phyloP scores from a whole-genome alignment of 202 grass and related monocot genomes.

The Saccharum hybrid region DNA sequence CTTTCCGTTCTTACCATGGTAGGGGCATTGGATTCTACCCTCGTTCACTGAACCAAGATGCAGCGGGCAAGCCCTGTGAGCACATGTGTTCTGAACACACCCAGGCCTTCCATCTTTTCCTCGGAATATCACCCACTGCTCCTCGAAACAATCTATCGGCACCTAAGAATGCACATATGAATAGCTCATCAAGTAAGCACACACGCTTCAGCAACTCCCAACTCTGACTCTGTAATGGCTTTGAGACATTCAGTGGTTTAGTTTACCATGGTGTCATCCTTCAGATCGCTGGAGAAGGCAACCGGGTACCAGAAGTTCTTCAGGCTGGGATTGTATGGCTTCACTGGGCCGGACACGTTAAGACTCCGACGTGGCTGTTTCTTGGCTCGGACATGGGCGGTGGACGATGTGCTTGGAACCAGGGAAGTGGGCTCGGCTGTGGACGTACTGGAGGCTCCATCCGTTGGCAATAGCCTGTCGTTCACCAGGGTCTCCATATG shows the following conservation, averaged over 20 bases:
- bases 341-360: conserved; percentile 81
- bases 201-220: neutral
- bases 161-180: conserved; percentile 52
- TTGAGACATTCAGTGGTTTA: conserved; percentile 35
- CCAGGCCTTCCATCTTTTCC: conserved; percentile 88
- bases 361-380: conserved; percentile 49
- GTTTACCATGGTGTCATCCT: conserved; percentile 91
- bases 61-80: conserved; percentile 96
- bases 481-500: conserved; percentile 86
- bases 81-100: conserved; percentile 97
- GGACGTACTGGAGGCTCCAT: conserved; percentile 48
- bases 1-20: conserved; percentile 71
- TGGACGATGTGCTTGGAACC: conserved; percentile 69
- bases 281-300: conserved; percentile 91
- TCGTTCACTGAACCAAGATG: conserved; percentile 93
- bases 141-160: conserved; percentile 97
- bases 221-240: neutral
- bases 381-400: conserved; percentile 40
- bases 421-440: conserved; percentile 47
- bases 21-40: conserved; percentile 93
- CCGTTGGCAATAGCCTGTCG: conserved; percentile 59
- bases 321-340: conserved; percentile 72
- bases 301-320: conserved; percentile 99
- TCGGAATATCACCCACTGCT: conserved; percentile 95
- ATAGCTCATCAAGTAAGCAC: conserved; percentile 12